Percentiles rank a stretch among this genome's conserved stretches.
Conservation (phyloP, 2,329 filamentous ascomycete genomes). For the Exophiala viscosa region DNA sequence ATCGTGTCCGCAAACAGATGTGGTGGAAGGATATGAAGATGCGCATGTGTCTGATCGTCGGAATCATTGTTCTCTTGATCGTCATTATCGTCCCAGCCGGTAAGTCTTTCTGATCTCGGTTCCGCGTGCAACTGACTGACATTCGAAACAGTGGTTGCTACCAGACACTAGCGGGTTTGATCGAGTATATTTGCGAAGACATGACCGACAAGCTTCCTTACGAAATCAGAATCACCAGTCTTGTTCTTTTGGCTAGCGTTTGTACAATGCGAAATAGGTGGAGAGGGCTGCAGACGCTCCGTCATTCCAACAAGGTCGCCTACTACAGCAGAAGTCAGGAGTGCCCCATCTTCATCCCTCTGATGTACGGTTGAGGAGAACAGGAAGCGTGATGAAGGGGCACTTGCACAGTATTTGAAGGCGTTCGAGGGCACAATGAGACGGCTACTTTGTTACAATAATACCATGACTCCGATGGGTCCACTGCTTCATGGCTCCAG, state of each 20-base stretch:
- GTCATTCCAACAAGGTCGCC: not conserved
- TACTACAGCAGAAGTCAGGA: not conserved
- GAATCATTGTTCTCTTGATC: constrained; percentile 84
- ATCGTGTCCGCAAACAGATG: constrained; percentile 95
- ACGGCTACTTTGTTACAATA: constrained; percentile 24
- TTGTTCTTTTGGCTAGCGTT: constrained; percentile 11
- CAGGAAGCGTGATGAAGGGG: constrained; percentile 10
- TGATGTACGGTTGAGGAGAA: constrained; percentile 10
- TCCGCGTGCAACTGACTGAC: constrained; percentile 7
- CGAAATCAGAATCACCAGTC: constrained; percentile 6
- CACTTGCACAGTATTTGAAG: constrained; percentile 9
- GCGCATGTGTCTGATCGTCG: constrained; percentile 90
- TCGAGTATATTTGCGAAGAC: not conserved
- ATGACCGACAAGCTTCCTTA: constrained; percentile 7
- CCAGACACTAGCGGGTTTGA: constrained; percentile 11
- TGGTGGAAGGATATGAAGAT: constrained; percentile 99
- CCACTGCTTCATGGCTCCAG: not conserved
- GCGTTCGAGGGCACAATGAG: constrained; percentile 10
- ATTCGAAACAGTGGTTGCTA: constrained; percentile 24
- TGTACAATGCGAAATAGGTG: constrained; percentile 9
- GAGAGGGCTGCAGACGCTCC: not conserved
- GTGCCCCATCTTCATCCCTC: constrained; percentile 1
- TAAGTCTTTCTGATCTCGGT: constrained; percentile 47
- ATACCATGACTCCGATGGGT: constrained; percentile 13
- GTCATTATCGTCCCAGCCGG: constrained; percentile 92